Evolutionary conservation across 2,329 filamentous ascomycete species (phyloP).

Genomic region (Paraconiothyrium sp.): DNA sequence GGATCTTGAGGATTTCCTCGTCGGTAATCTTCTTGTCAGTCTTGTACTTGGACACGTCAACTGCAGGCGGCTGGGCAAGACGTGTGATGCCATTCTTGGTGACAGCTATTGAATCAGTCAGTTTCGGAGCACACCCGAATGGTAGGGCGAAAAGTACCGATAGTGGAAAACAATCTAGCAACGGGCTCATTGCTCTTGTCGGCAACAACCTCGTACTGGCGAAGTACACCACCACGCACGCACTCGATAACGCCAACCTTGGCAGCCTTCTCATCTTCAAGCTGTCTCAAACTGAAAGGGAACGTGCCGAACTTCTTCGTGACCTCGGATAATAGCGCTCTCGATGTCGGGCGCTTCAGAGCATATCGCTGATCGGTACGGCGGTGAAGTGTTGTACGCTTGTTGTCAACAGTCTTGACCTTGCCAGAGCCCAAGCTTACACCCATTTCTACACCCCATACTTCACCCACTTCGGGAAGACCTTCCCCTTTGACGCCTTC

Average conservation of each 20-base stretch:
- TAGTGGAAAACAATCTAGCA: constrained; percentile 85
- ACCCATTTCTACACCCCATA: constrained; percentile 97
- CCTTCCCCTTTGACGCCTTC: constrained; percentile 94
- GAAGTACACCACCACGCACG: constrained; percentile 89
- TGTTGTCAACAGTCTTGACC: constrained; percentile 87
- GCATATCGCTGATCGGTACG: constrained; percentile 91
- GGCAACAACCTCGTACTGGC: constrained; percentile 94
- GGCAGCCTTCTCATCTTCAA: constrained; percentile 94
- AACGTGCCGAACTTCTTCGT: constrained; percentile 98
- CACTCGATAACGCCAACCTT: constrained; percentile 98
- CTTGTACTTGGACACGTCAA: constrained; percentile 85
- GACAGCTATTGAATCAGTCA: constrained; percentile 69
- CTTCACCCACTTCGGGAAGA: constrained; percentile 85
- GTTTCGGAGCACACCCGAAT: not conserved
- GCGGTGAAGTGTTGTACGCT: constrained; percentile 86
- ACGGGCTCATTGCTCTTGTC: constrained; percentile 90
- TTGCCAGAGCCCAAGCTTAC: constrained; percentile 92
- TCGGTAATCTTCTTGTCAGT: constrained; percentile 98
- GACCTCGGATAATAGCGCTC: constrained; percentile 91
- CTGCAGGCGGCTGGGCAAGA: constrained; percentile 77
- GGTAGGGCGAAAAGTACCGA: constrained; percentile 73
- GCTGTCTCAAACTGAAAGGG: constrained; percentile 96
- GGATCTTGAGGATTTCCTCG: constrained; percentile 92
- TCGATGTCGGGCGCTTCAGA: constrained; percentile 92
- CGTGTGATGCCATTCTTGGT: constrained; percentile 97